phyloP scores from a whole-genome alignment of 106 monocot species.

The Dioscorea dumetorum region DNA sequence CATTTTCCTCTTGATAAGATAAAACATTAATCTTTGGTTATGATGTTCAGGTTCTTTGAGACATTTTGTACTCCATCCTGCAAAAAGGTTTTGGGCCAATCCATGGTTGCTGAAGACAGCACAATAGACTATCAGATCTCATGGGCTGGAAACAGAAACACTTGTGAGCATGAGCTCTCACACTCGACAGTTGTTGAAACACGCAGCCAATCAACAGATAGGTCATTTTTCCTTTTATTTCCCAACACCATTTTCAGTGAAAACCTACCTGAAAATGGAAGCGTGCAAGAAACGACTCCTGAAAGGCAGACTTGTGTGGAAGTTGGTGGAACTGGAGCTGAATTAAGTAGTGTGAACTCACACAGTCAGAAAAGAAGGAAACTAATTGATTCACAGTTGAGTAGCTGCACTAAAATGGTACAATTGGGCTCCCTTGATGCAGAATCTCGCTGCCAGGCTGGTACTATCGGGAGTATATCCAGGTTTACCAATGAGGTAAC shows the following conservation, averaged over 20 bases:
- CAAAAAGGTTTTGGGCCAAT: slow-evolving; percentile 11
- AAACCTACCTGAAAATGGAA: slow-evolving; percentile 17
- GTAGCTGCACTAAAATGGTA: slow-evolving; percentile 15
- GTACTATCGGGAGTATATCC: neutral
- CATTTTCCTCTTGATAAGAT: slow-evolving; percentile 1
- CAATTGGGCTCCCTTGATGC: slow-evolving; percentile 11
- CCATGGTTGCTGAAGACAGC: slow-evolving; percentile 1
- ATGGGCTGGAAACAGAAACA: neutral
- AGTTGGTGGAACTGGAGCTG: no score
- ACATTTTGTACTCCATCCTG: slow-evolving; percentile 9
- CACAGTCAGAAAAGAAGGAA: slow-evolving; percentile 60
- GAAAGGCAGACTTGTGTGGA: slow-evolving; percentile 22
- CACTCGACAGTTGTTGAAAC: slow-evolving; percentile 1
- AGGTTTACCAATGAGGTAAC: neutral
- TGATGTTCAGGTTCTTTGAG: slow-evolving; percentile 28
- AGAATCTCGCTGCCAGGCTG: slow-evolving; percentile 14
- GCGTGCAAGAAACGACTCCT: slow-evolving; percentile 23
- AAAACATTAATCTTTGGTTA: neutral
- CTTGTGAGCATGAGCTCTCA: slow-evolving; percentile 1
- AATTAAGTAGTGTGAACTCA: slow-evolving; percentile 49
- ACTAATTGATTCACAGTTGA: slow-evolving; percentile 12
- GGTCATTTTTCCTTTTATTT: slow-evolving; percentile 11
- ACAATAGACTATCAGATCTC: neutral
- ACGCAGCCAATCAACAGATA: slow-evolving; percentile 1
- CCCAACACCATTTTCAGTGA: slow-evolving; percentile 30